Conservation (phyloP, 306 rosid genomes). For the Trichosanthes cucumerina region DNA sequence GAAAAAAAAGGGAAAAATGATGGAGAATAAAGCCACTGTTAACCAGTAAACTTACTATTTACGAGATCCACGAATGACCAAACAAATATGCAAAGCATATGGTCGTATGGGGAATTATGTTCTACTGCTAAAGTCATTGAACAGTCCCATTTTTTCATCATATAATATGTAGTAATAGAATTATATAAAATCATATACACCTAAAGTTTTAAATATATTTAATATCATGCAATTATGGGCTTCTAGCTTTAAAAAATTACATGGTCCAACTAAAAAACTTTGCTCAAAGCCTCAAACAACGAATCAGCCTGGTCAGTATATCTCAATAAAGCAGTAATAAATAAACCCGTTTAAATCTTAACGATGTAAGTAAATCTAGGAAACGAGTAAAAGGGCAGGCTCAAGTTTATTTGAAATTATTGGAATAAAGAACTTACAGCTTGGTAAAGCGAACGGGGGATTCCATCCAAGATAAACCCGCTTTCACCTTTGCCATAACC, state of each 20-base stretch:
- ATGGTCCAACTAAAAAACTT: not conserved
- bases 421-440: slow-evolving; percentile 36
- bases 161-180: too few relatives aligned
- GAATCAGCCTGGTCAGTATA: not conserved
- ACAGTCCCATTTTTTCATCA: not conserved
- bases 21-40: not conserved
- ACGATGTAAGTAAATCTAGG: not conserved
- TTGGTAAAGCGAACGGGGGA: slow-evolving; percentile 55
- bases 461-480: slow-evolving; percentile 64
- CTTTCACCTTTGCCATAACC: slow-evolving; percentile 53
- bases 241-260: not conserved
- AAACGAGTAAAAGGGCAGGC: not conserved
- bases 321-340: too few relatives aligned
- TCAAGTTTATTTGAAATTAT: too few relatives aligned
- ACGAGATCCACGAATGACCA: not conserved
- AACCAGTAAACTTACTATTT: not conserved
- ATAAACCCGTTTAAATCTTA: not conserved
- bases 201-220: not conserved
- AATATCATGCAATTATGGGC: not conserved
- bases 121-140: too few relatives aligned
- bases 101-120: too few relatives aligned
- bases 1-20: not conserved
- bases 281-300: not conserved
- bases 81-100: not conserved
- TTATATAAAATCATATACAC: not conserved